Evolutionary conservation across 805 yeast genomes (phyloP).

Genomic region (Saccharomycopsis schoenii): DNA sequence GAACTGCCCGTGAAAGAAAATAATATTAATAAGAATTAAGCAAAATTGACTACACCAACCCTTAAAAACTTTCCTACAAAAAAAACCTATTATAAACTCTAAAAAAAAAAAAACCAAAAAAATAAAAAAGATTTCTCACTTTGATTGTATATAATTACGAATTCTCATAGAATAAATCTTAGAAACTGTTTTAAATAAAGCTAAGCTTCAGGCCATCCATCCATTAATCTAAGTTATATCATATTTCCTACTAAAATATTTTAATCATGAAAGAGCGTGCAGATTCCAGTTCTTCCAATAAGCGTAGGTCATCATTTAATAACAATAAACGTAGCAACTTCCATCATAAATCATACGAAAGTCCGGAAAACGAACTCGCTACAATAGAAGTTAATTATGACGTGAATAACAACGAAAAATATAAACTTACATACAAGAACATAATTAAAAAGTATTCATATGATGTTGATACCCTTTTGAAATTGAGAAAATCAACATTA

Average conservation of each 20-base stretch:
- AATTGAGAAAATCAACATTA: conserved; percentile 3
- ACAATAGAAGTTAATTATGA: conserved; percentile 5
- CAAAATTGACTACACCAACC: no score
- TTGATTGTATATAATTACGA: no score
- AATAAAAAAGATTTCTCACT: no score
- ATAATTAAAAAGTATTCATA: conserved; percentile 4
- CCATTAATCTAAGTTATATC: background rate
- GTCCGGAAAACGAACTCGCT: conserved; percentile 5
- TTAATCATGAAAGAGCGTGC: background rate
- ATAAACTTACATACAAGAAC: background rate
- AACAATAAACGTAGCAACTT: background rate
- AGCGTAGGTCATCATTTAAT: background rate
- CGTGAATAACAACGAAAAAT: conserved; percentile 6
- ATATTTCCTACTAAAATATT: background rate
- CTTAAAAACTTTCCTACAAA: no score
- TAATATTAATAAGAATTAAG: no score
- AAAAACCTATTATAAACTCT: no score
- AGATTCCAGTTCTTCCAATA: background rate
- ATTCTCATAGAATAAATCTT: no score
- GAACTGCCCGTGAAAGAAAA: no score
- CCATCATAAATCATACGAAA: background rate
- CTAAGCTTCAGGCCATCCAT: no score
- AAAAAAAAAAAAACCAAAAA: no score
- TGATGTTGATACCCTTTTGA: conserved; percentile 10
- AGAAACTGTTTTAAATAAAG: no score